phyloP scores from a whole-genome alignment of 225 moss, liverwort and hornwort genomes.

The Rhytidiadelphus loreus region DNA sequence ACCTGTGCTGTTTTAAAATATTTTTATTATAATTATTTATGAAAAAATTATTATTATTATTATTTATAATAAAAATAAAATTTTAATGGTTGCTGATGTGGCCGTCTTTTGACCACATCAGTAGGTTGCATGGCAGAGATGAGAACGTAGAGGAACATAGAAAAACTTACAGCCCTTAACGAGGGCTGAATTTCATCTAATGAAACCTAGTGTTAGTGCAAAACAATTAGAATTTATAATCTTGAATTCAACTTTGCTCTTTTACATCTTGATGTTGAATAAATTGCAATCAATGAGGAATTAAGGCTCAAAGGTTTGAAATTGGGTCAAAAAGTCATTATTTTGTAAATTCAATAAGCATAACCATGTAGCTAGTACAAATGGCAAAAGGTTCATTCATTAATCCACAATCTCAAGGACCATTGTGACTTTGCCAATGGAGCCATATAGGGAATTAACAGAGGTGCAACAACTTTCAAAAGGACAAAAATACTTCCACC shows the following conservation, averaged over 20 bases:
- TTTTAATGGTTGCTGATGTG: no score
- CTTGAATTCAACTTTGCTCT: accelerated
- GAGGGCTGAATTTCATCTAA: no score
- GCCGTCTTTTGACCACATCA: no score
- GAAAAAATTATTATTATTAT: no score
- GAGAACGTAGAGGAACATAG: no score
- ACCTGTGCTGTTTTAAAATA: no score
- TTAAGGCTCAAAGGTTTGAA: not conserved
- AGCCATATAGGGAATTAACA: not conserved
- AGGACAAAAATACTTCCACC: not conserved
- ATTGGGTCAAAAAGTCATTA: not conserved
- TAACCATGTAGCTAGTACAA: not conserved
- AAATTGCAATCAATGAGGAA: not conserved
- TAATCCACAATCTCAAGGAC: not conserved
- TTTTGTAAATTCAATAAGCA: no score
- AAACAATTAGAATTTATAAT: not conserved
- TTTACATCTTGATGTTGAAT: not conserved
- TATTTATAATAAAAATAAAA: no score
- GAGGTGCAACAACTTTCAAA: no score
- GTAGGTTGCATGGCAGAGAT: no score
- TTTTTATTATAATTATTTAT: no score
- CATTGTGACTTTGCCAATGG: not conserved
- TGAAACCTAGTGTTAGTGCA: accelerated
- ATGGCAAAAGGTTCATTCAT: not conserved
- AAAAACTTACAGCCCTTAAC: no score